Percentiles rank a stretch among this genome's conserved stretches.
These are phyloP conservation scores for Durusdinium trenchii DNA, from an alignment of 73 alveolate species.

Conservation along the genomic window DNA sequence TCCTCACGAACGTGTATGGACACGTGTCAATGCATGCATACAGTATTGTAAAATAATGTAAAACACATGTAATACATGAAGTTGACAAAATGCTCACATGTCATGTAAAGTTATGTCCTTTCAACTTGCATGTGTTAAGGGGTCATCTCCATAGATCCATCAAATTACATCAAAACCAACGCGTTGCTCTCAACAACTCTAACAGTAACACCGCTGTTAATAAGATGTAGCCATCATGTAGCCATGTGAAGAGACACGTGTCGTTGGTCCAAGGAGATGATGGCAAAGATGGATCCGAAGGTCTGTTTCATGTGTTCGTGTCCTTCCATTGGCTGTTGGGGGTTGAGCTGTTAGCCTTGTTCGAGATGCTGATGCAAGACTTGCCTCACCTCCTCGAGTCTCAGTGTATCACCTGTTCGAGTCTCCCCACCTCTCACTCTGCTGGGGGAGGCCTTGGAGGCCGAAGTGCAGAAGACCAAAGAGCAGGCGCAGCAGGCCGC, in stretches of 20 bases:
- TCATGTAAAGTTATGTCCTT: too few species aligned
- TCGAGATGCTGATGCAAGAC: not conserved
- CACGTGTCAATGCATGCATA: too few species aligned
- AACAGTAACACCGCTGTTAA: too few species aligned
- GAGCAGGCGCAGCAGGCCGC: conserved; percentile 80
- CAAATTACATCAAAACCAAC: too few species aligned
- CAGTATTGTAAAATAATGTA: too few species aligned
- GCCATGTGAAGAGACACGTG: not conserved
- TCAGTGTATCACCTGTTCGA: not conserved
- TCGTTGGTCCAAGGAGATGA: not conserved
- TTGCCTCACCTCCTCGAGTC: not conserved
- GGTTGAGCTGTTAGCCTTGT: not conserved
- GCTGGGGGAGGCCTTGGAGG: conserved; percentile 47
- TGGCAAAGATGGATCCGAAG: conserved; percentile 95
- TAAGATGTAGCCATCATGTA: not conserved
- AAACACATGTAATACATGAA: too few species aligned
- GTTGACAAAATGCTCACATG: too few species aligned
- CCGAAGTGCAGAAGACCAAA: conserved; percentile 70
- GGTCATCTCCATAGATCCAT: too few species aligned
- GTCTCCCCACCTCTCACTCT: not conserved
- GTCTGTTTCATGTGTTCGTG: not conserved
- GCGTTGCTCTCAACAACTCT: too few species aligned
- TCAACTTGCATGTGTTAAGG: too few species aligned
- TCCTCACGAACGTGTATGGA: too few species aligned
- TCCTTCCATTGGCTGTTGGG: not conserved